Conservation (phyloP, 1,284 basidiomycete species). For the Singerocomus inundabilis region DNA sequence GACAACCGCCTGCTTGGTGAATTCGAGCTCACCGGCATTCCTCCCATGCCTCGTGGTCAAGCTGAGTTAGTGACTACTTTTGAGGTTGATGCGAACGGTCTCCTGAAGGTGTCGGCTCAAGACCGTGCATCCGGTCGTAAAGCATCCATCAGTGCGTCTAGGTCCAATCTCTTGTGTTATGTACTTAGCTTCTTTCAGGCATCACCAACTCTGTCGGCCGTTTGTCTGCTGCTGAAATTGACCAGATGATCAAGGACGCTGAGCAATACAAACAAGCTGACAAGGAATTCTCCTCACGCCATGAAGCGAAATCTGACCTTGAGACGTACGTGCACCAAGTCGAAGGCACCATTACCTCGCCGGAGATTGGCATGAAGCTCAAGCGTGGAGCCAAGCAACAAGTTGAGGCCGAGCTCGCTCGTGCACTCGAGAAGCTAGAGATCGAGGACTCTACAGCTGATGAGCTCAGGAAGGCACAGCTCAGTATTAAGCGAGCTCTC, state of each 20-base stretch:
- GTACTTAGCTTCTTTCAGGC: slow-evolving; percentile 43
- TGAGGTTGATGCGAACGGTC: slow-evolving; percentile 96
- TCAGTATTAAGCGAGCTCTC: slow-evolving; percentile 90
- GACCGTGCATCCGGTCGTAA: slow-evolving; percentile 96
- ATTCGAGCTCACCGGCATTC: slow-evolving; percentile 96
- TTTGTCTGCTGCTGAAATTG: slow-evolving; percentile 91
- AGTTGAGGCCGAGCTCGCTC: slow-evolving; percentile 94
- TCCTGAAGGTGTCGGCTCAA: slow-evolving; percentile 92
- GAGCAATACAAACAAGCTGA: slow-evolving; percentile 95
- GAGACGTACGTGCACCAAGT: slow-evolving; percentile 95
- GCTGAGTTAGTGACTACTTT: slow-evolving; percentile 96
- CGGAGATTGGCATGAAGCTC: slow-evolving; percentile 95
- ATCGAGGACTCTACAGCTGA: slow-evolving; percentile 90
- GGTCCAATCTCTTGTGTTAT: slow-evolving; percentile 2
- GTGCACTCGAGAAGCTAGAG: slow-evolving; percentile 95
- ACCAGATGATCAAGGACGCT: slow-evolving; percentile 98
- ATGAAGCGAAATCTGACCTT: slow-evolving; percentile 95
- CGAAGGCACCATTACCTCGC: slow-evolving; percentile 89
- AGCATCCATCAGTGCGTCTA: slow-evolving; percentile 83
- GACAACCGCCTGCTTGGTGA: slow-evolving; percentile 97
- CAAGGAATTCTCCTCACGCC: slow-evolving; percentile 94
- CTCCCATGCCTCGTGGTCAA: slow-evolving; percentile 95
- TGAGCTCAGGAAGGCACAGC: slow-evolving; percentile 91
- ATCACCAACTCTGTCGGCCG: slow-evolving; percentile 96
- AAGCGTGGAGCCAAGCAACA: slow-evolving; percentile 92